Evolutionary conservation across 31 red algal species (phyloP), one percentile per base, ranked within the genome.

Genomic region (Pterothamnion heteromorphum): DNA sequence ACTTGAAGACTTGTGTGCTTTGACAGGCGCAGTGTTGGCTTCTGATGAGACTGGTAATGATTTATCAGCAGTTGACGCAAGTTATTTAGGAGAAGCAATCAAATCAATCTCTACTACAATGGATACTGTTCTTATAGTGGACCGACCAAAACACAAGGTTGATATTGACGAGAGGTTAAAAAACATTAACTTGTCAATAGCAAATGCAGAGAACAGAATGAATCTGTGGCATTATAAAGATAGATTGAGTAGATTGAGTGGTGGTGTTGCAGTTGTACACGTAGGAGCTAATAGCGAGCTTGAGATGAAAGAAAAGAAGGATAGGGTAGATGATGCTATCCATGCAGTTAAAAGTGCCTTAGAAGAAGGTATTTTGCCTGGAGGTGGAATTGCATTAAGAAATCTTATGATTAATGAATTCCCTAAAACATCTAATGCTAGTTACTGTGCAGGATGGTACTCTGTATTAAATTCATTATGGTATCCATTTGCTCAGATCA

Each of bases 281-380:
- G 95, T 96, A 35, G 95, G 95, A n/a, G 95, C 95, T 26, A 94
- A 94, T 4, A 96, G 94, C 0, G 95, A 96, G 39, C 92, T 86
- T 30, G 95, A 96, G 78, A 91, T 96, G 91, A 96, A 96, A 85
- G 94, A 96, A 44, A 96, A 96, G 90, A 96, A 96, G 90, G 92
- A 92, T 72, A 51, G 94, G 21, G 94, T 95, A 36, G 95, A 96
- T 80, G 95, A 96, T 86, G 94, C 95, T 21, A 36, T 96, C 34
- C 94, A 96, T 51, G 91, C 94, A 2, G 93, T 90, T 44, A 80
- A 87, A 21, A 90, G 90, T 36, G 95, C 95, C 36, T 72, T 96
- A 36, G 95, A 96, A 90, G 93, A 95, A 89, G 95, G 95, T 35
- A 64, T 96, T 90, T 91, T 96, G 31, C 95, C 95, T 27, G 95